A percentile compares a stretch with the other conserved stretches of the same genome.
These are phyloP conservation scores for Rhizophagus clarus DNA, from an alignment of 192 early-diverging fungal species.

Conservation along the genomic window DNA sequence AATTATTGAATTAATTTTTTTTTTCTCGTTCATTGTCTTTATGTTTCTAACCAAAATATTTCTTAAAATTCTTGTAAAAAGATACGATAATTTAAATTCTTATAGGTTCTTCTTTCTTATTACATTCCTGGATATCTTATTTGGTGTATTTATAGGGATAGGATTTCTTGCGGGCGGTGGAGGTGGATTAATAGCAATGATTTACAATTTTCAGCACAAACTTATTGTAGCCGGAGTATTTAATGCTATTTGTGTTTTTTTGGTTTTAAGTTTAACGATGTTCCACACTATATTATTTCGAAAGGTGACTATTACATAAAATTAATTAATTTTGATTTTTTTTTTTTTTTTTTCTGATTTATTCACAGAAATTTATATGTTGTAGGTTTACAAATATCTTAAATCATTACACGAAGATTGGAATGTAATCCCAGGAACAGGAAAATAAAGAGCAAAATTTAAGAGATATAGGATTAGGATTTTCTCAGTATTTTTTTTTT, in stretches of 20 bases:
- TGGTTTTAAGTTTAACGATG: neutral
- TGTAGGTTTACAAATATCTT: no score
- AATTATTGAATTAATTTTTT: neutral
- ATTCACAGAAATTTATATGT: no score
- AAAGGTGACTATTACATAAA: neutral
- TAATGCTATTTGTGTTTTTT: neutral
- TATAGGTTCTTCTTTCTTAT: neutral
- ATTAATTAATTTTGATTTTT: no score
- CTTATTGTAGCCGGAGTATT: slow-evolving; percentile 4
- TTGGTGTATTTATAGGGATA: slow-evolving; percentile 10
- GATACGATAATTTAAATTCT: neutral
- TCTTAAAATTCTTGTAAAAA: neutral
- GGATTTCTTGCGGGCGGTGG: neutral
- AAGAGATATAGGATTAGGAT: no score
- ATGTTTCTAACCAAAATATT: neutral
- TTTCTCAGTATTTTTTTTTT: no score
- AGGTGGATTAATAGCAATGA: slow-evolving; percentile 12
- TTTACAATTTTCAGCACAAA: neutral
- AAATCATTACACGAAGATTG: no score
- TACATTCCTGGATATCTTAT: slow-evolving; percentile 6
- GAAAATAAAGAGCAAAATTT: no score
- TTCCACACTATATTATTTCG: neutral
- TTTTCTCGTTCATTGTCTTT: neutral
- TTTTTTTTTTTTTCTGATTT: no score
- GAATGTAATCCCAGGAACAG: no score